A percentile compares a stretch with the other conserved stretches of the same genome.
phyloP scores from a whole-genome alignment of 2,329 filamentous ascomycete species.

The Fusarium dlaminii region DNA sequence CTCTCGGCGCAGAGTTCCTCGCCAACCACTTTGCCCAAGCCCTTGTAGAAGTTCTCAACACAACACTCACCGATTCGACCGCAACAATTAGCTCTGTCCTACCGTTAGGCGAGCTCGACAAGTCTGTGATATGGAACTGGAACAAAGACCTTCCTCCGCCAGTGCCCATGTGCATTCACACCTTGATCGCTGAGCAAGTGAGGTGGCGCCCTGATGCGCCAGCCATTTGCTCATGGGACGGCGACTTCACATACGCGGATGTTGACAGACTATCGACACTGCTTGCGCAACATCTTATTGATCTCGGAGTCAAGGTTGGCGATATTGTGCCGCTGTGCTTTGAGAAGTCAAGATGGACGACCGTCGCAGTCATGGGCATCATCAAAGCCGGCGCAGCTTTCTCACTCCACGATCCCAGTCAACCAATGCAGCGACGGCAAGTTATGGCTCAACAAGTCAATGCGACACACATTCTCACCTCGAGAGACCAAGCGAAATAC shows the following conservation, averaged over 20 bases:
- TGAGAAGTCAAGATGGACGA: slow-evolving; percentile 46
- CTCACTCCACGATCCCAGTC: slow-evolving; percentile 44
- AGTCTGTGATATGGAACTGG: slow-evolving; percentile 39
- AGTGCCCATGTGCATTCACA: slow-evolving; percentile 36
- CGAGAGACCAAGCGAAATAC: slow-evolving; percentile 24
- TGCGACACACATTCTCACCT: slow-evolving; percentile 34
- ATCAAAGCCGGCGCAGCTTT: slow-evolving; percentile 49
- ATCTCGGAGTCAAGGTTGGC: slow-evolving; percentile 38
- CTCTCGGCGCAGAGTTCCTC: slow-evolving; percentile 36
- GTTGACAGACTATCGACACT: slow-evolving; percentile 39
- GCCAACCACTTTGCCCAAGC: slow-evolving; percentile 37
- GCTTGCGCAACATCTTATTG: slow-evolving; percentile 32
- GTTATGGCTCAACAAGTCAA: slow-evolving; percentile 35
- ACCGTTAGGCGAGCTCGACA: slow-evolving; percentile 33
- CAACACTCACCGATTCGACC: slow-evolving; percentile 21
- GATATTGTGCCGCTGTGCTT: slow-evolving; percentile 45
- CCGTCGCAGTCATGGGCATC: slow-evolving; percentile 45
- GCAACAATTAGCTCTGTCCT: slow-evolving; percentile 26
- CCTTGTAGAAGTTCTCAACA: slow-evolving; percentile 39
- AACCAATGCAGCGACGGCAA: slow-evolving; percentile 38
- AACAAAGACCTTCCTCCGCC: slow-evolving; percentile 35
- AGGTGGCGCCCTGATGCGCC: slow-evolving; percentile 33
- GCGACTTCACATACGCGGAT: slow-evolving; percentile 43
- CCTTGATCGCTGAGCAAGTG: slow-evolving; percentile 39
- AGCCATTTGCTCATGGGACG: slow-evolving; percentile 47